Evolutionary conservation across 345 rosid species (phyloP), one percentile per base, ranked within the genome.

Genomic region (Nasturtium officinale): DNA sequence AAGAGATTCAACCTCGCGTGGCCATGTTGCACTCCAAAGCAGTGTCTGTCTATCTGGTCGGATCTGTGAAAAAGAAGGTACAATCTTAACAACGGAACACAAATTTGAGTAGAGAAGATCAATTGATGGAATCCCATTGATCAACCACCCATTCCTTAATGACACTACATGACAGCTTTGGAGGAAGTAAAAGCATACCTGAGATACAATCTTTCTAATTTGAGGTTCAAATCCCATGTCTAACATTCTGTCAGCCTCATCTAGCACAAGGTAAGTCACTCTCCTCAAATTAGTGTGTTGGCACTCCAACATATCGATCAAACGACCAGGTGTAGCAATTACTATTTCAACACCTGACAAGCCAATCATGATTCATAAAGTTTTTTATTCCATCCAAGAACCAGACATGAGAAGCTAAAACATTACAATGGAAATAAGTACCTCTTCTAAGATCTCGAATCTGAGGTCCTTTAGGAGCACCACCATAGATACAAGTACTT

Each of bases 11-110:
- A 94, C 97, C 72, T 91, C 98, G 71, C 80, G 89, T 48, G 97
- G 98, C 98, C 98, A 94, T 71, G 98, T 94, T 67, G 98, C 98
- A 82, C 98, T 94, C 99, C 99, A 95, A 67, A 87, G 91, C 60
- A 95, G 79, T 30, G 97, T 95, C 73, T 95, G 97, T 69, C 99
- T 86, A 78, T 95, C 99, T 53, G 99, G 99, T 65, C 97, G 91
- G 71, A 91, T 88, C 99, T 95, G 85, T 57, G n/a, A 69, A 47
- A 46, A n/a, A 26, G 50, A 30, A 71, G 25, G 57, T 7, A 56
- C 61, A 71, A 71, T 35, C 37, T 20, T 51, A 20, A 42, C 38
- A 50, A 50, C 28, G 5, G 42, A 53, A 13, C 40, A 9, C 10
- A 15, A 10, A 67, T n/a, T 32, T 5, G 23, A 11, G 25, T 25